Evolutionary conservation across 2,329 filamentous ascomycete genomes (phyloP).

Genomic region (Exutisphaerella laricina): DNA sequence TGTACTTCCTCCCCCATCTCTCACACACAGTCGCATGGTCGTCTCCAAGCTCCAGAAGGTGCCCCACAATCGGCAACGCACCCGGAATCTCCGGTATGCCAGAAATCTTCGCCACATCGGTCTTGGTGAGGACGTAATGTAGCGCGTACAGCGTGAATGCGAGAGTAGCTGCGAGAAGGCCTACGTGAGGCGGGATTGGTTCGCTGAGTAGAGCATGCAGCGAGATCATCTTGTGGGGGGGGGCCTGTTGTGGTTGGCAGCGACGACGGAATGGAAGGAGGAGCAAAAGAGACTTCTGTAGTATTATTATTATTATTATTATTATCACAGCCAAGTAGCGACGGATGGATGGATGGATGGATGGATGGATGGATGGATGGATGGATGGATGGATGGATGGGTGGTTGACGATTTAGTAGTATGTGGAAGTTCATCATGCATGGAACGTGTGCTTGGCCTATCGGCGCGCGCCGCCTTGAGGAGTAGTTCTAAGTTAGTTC

Average conservation of each 20-base stretch:
- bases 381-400: too few relatives aligned
- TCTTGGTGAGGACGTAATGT: constrained; percentile 19
- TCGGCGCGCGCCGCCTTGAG: too few relatives aligned
- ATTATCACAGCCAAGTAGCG: too few relatives aligned
- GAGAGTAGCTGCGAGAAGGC: background rate
- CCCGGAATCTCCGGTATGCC: constrained; percentile 48
- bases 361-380: too few relatives aligned
- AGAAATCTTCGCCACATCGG: constrained; percentile 47
- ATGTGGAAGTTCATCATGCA: too few relatives aligned
- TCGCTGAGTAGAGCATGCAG: background rate
- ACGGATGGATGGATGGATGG: too few relatives aligned
- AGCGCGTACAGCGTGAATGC: background rate
- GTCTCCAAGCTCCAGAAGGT: constrained; percentile 48
- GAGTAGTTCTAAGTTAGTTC: background rate
- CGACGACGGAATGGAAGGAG: background rate
- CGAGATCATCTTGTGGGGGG: background rate
- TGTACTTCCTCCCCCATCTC: constrained; percentile 45
- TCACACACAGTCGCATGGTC: constrained; percentile 50
- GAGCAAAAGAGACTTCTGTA: too few relatives aligned
- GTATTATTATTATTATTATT: too few relatives aligned
- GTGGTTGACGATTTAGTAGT: background rate
- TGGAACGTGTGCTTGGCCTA: too few relatives aligned
- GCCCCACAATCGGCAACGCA: constrained; percentile 46
- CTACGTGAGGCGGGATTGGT: background rate
- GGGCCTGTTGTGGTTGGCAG: background rate